Percentiles rank a stretch among this genome's conserved stretches.
Evolutionary conservation across 306 rosid genomes (phyloP).

Genomic region (Rubus parviflorus): DNA sequence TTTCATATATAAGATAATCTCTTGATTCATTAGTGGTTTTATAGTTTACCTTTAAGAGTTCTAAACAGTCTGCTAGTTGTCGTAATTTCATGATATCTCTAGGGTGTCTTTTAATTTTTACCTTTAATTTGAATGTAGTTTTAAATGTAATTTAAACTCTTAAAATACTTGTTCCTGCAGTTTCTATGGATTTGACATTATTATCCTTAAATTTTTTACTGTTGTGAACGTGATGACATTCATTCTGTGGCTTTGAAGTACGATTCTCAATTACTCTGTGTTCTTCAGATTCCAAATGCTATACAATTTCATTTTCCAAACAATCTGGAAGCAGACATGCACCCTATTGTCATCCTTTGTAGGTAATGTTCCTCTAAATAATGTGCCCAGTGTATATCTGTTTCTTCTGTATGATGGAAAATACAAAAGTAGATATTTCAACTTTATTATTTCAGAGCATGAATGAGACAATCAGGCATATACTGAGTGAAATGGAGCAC

Average conservation of each 20-base stretch:
- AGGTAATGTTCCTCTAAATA: slow-evolving; percentile 47
- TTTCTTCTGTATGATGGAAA: slow-evolving; percentile 1
- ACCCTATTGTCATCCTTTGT: slow-evolving; percentile 79
- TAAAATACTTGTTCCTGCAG: neutral
- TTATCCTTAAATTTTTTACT: neutral
- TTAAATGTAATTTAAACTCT: neutral
- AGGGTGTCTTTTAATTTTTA: neutral
- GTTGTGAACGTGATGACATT: neutral
- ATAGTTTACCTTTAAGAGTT: neutral
- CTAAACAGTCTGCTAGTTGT: neutral
- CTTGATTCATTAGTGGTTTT: neutral
- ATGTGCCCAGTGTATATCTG: neutral
- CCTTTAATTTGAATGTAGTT: neutral
- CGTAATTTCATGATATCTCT: neutral
- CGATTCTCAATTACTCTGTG: slow-evolving; percentile 12
- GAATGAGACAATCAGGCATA: neutral
- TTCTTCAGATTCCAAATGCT: slow-evolving; percentile 74
- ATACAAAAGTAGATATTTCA: neutral
- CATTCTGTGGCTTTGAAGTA: neutral
- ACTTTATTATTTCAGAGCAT: neutral
- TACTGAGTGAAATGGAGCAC: neutral
- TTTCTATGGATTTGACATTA: neutral
- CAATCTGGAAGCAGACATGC: slow-evolving; percentile 66
- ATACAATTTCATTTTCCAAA: slow-evolving; percentile 63
- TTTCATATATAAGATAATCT: neutral